Base-by-base conservation (phyloP, 371 early-diverging fungal species). In the Conidiobolus incongruus region DNA sequence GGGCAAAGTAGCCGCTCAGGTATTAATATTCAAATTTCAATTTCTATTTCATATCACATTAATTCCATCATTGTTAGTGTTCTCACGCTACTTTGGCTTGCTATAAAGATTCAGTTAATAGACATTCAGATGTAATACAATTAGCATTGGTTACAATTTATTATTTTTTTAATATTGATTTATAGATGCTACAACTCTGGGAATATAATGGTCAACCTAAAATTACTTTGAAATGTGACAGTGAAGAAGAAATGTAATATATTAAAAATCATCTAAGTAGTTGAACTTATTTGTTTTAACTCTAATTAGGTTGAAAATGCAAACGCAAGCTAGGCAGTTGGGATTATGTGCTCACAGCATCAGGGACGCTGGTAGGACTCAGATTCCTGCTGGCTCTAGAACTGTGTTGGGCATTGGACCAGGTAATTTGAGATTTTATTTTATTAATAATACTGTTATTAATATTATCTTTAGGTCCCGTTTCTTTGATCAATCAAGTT, bases 401-500 rank as follows among this genome's bases (percentile, higher is more conserved):
- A 98, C 99, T 0, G 97, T 97, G 4, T 61, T 93, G 24, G 95
- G 88, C 8, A 76, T 97, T 49, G 99, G 98, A 5, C 98, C 97
- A 32, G 91, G 78, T 72, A 59, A 54, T 36, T 33, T 17, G 10
- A 4, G 28, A 41, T 17, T 34, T 29, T 40, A 24, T 11, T 21
- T 22, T 4, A 4, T 38, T 46, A 29, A 40, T 21, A 20, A 29
- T 13, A 24, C 4, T 3, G 20, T 38, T 40, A 23, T 37, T 37
- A 35, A 23, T 29, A 34, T 45, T 10, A 21, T 24, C 4, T 37
- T 20, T 54, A 73, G 76, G 75, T 6, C 85, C 87, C 5, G 64
- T 74, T 26, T 63, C 71, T n/a, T 45, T 70, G 12, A 63, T 94
- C 17, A 69, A 94, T 51, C 51, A 71, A 43, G 74, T 91, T 6